Evolutionary conservation across 129 eudicot species (phyloP).

Genomic region (Saussurea involucrata): DNA sequence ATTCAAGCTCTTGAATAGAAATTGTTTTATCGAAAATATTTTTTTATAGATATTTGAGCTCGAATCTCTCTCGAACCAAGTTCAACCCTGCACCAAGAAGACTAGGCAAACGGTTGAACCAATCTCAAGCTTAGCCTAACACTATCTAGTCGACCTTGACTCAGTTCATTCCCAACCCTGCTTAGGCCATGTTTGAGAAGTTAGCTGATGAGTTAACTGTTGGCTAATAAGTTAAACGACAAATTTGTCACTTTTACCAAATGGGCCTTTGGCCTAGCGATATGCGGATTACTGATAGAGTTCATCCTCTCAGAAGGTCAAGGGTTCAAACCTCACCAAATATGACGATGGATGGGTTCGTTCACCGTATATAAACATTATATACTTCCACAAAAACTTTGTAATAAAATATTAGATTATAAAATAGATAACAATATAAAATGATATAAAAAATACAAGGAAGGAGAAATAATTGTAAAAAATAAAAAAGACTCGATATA

Average conservation of each 20-base stretch:
- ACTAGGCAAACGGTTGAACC: not conserved
- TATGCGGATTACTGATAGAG: no score
- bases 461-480: not conserved
- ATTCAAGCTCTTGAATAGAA: not conserved
- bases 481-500: no score
- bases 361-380: no score
- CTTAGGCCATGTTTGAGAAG: no score
- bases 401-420: no score
- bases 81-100: not conserved
- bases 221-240: not conserved
- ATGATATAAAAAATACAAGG: no score
- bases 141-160: no score
- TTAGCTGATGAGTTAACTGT: no score
- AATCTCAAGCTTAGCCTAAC: no score
- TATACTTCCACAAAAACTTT: no score
- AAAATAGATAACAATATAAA: not conserved
- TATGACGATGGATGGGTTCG: not conserved
- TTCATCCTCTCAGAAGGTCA: not conserved
- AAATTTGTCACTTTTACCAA: not conserved
- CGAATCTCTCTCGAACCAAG: not conserved
- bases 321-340: no score
- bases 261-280: not conserved
- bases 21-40: not conserved
- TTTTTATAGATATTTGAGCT: not conserved
- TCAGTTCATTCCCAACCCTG: no score